phyloP scores from a whole-genome alignment of 257 asterid species.

The Verbascum thapsus region DNA sequence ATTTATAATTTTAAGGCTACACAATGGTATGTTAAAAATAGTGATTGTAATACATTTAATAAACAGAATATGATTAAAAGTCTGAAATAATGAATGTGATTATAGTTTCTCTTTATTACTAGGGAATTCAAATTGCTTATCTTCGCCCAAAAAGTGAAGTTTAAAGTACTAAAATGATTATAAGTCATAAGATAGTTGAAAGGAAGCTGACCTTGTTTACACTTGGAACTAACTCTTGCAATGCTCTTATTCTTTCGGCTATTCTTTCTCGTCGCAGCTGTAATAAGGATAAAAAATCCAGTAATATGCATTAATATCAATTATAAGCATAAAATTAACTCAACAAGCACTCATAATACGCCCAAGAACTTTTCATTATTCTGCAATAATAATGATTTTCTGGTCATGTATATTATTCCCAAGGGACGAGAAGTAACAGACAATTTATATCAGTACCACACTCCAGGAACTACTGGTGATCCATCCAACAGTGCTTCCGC shows the following conservation, averaged over 20 bases:
- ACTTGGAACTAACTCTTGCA: slow-evolving; percentile 97
- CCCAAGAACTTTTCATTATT: neutral
- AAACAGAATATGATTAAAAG: too few relatives aligned
- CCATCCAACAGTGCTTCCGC: slow-evolving; percentile 18
- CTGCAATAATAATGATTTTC: neutral
- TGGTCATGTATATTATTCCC: neutral
- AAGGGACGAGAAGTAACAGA: neutral
- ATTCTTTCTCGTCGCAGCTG: slow-evolving; percentile 97
- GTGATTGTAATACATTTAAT: too few relatives aligned
- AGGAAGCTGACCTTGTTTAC: slow-evolving; percentile 76
- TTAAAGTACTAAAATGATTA: neutral
- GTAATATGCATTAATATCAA: slow-evolving; percentile 3
- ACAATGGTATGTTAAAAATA: too few relatives aligned
- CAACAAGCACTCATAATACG: slow-evolving; percentile 5
- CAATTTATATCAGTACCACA: slow-evolving; percentile 16
- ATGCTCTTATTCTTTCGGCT: slow-evolving; percentile 94
- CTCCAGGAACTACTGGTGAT: neutral
- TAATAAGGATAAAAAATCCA: slow-evolving; percentile 13
- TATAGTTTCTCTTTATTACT: neutral
- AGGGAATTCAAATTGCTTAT: too few relatives aligned
- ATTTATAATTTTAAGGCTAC: too few relatives aligned
- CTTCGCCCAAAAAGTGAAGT: neutral
- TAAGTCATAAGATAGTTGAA: slow-evolving; percentile 6
- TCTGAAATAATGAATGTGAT: neutral
- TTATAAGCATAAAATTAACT: neutral